A percentile compares a stretch with the other conserved stretches of the same genome.
Conservation (phyloP, 176 grass and related monocot species). For the Aegilops tauschii region DNA sequence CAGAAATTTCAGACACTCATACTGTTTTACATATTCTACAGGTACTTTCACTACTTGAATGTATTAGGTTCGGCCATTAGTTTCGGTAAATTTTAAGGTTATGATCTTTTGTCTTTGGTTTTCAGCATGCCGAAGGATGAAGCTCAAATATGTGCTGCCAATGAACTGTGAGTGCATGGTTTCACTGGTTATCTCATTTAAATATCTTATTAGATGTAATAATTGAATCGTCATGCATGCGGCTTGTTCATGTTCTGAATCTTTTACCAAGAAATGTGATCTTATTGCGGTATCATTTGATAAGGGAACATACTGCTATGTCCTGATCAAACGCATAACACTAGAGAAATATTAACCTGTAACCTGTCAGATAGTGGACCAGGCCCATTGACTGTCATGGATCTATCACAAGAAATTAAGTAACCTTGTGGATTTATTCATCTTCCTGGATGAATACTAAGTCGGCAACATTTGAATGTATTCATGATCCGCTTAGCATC, state of each 20-base stretch:
- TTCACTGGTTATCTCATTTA: constrained; percentile 22
- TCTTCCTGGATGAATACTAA: background rate
- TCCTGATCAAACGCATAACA: background rate
- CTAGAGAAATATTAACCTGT: background rate
- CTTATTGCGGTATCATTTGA: background rate
- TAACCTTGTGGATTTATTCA: background rate
- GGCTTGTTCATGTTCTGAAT: constrained; percentile 16
- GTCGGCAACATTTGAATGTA: background rate
- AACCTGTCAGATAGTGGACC: background rate
- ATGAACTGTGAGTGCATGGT: constrained; percentile 69
- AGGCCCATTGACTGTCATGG: background rate
- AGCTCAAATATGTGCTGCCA: constrained; percentile 83
- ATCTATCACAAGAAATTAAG: background rate
- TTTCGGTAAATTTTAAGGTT: constrained; percentile 3
- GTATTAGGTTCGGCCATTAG: background rate
- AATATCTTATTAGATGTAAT: background rate
- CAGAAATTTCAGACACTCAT: constrained; percentile 58
- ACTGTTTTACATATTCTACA: constrained; percentile 98
- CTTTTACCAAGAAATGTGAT: background rate
- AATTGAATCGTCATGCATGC: too few species aligned
- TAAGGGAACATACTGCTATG: background rate
- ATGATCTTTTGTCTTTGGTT: constrained; percentile 20
- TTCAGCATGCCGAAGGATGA: constrained; percentile 98
- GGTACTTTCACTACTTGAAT: constrained; percentile 42
- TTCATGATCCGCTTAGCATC: background rate